A percentile compares a stretch with the other conserved stretches of the same genome.
phyloP scores from a whole-genome alignment of 2,329 filamentous ascomycete genomes.

The Alternaria arborescens region DNA sequence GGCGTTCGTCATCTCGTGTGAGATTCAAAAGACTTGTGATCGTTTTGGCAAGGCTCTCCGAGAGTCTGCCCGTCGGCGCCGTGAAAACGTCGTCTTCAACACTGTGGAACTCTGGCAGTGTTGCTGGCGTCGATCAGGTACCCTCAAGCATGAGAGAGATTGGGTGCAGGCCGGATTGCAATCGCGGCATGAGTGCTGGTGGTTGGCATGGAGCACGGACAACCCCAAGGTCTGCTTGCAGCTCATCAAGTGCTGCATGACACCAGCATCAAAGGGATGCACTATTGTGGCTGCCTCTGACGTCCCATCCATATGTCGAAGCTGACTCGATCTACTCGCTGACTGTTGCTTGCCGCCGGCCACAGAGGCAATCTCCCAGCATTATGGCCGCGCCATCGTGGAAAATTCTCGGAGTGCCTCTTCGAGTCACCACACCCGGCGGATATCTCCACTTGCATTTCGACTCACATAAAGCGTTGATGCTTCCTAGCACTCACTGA shows the following conservation, averaged over 20 bases:
- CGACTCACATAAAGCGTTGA: conserved; percentile 35
- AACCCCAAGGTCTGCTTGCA: conserved; percentile 8
- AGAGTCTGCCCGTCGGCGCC: conserved; percentile 6
- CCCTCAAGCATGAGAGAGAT: conserved; percentile 3
- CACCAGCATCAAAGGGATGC: conserved; percentile 18
- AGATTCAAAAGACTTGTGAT: neutral
- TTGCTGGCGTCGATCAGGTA: conserved; percentile 15
- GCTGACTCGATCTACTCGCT: conserved; percentile 22
- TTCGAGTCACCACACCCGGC: conserved; percentile 41
- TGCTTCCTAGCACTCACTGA: conserved; percentile 20
- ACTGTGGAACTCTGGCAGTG: conserved; percentile 19
- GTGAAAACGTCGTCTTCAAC: neutral
- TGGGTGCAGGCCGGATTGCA: neutral
- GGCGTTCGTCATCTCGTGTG: conserved; percentile 11
- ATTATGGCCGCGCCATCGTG: conserved; percentile 29
- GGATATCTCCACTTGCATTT: conserved; percentile 37
- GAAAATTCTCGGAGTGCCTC: conserved; percentile 33
- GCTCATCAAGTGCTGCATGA: conserved; percentile 25
- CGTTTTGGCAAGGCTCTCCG: conserved; percentile 6
- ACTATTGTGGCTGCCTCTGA: conserved; percentile 20
- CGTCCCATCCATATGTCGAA: conserved; percentile 13
- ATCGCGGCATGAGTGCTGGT: conserved; percentile 1
- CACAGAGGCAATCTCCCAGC: conserved; percentile 22
- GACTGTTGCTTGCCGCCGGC: conserved; percentile 23
- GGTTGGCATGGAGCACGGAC: conserved; percentile 23